A percentile compares a stretch with the other conserved stretches of the same genome.
Evolutionary conservation across 1,139 yeast species (phyloP).

Genomic region (Pneumocystis sp.): DNA sequence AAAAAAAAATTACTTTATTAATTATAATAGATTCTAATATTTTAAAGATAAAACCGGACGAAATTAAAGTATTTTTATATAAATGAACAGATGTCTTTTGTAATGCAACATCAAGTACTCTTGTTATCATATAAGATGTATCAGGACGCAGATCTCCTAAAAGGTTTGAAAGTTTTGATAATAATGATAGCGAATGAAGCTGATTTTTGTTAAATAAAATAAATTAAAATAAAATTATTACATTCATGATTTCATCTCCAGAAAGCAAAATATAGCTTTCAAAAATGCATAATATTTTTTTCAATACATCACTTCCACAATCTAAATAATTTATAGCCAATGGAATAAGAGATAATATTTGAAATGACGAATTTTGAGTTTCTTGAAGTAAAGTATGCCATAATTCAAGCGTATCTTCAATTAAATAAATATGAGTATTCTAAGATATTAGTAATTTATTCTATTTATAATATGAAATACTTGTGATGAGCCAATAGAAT

Average conservation of each 20-base stretch:
- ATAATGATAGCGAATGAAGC: slow-evolving; percentile 17
- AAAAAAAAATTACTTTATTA: background rate
- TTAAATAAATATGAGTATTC: slow-evolving; percentile 41
- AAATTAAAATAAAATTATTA: background rate
- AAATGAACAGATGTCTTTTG: slow-evolving; percentile 8
- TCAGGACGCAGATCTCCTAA: slow-evolving; percentile 14
- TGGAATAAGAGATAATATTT: slow-evolving; percentile 38
- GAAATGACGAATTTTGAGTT: slow-evolving; percentile 25
- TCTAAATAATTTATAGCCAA: slow-evolving; percentile 21
- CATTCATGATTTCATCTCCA: slow-evolving; percentile 25
- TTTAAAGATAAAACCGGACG: slow-evolving; percentile 13
- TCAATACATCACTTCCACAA: slow-evolving; percentile 47
- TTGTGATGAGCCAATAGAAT: slow-evolving; percentile 50
- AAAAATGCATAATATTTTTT: slow-evolving; percentile 41
- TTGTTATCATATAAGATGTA: slow-evolving; percentile 13
- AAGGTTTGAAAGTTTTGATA: slow-evolving; percentile 12
- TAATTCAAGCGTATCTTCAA: slow-evolving; percentile 79
- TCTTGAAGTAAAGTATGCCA: slow-evolving; percentile 64
- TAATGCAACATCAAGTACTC: slow-evolving; percentile 12
- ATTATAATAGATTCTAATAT: slow-evolving; percentile 11
- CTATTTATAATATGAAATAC: slow-evolving; percentile 15
- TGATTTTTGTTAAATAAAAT: slow-evolving; percentile 13
- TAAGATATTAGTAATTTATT: background rate
- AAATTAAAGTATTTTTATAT: slow-evolving; percentile 9
- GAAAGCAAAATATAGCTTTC: slow-evolving; percentile 56